Percentiles rank a stretch among this genome's conserved stretches.
These are phyloP conservation scores for Penicillium hesseltinei DNA, from an alignment of 2,329 filamentous ascomycete species.

Conservation along the genomic window DNA sequence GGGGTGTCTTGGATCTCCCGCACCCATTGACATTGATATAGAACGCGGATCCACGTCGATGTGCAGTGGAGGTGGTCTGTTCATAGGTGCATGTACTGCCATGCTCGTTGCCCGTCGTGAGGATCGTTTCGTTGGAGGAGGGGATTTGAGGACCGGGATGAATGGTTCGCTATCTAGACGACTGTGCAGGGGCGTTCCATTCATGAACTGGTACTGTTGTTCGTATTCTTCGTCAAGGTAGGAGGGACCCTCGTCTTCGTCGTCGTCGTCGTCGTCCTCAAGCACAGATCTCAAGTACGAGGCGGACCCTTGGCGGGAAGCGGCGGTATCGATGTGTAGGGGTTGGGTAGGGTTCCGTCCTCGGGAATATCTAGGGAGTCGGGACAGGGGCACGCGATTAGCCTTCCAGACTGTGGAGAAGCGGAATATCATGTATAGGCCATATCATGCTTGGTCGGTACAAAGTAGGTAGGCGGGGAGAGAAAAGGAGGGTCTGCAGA, in stretches of 20 bases:
- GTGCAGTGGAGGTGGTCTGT: conserved; percentile 45
- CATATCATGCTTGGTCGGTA: conserved; percentile 13
- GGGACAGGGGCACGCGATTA: conserved; percentile 27
- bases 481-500: conserved; percentile 4
- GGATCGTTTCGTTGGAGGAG: conserved; percentile 48
- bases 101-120: conserved; percentile 41
- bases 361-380: conserved; percentile 40
- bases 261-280: conserved; percentile 31
- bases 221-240: conserved; percentile 28
- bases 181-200: conserved; percentile 40
- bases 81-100: conserved; percentile 44
- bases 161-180: conserved; percentile 46
- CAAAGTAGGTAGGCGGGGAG: background rate
- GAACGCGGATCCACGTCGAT: conserved; percentile 41
- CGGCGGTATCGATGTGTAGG: conserved; percentile 35
- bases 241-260: conserved; percentile 25
- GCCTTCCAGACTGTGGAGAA: conserved; percentile 22
- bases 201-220: conserved; percentile 35
- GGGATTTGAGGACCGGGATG: conserved; percentile 69
- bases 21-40: conserved; percentile 38
- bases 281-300: conserved; percentile 21
- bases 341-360: conserved; percentile 35
- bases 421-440: conserved; percentile 22
- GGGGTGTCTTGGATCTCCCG: conserved; percentile 40
- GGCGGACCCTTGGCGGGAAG: conserved; percentile 20